Conservation (phyloP, 1,284 basidiomycete species). For the Apiotrichum gamsii region DNA sequence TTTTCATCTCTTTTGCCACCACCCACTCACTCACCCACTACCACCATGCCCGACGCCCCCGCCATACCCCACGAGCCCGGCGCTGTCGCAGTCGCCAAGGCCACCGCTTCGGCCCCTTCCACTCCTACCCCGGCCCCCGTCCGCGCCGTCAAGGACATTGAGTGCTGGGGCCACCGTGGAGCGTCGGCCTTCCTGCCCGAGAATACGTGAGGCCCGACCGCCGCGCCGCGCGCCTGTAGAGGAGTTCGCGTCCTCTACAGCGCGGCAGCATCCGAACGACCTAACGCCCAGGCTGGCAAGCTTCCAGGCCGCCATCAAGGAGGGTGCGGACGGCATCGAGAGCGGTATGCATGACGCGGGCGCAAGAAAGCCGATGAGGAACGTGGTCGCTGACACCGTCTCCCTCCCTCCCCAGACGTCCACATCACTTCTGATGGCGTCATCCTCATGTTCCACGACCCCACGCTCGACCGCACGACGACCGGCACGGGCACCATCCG, state of each 20-base stretch:
- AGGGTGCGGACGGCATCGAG: conserved; percentile 91
- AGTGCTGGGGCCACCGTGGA: conserved; percentile 92
- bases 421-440: conserved; percentile 87
- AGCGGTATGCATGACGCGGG: conserved; percentile 48
- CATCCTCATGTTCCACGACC: conserved; percentile 95
- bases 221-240: too few species aligned
- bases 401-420: conserved; percentile 61
- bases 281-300: conserved; percentile 63
- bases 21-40: too few species aligned
- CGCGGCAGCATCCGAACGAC: not conserved
- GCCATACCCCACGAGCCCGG: too few species aligned
- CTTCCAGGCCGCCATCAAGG: conserved; percentile 84
- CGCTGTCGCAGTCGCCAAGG: too few species aligned
- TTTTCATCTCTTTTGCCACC: too few species aligned
- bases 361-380: too few species aligned
- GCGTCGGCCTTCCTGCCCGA: conserved; percentile 56
- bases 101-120: too few species aligned
- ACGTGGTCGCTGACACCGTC: not conserved
- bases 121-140: conserved; percentile 1
- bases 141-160: conserved; percentile 46
- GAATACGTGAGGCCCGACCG: conserved; percentile 37
- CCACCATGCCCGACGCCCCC: too few species aligned
- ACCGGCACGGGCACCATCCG: conserved; percentile 53
- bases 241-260: not conserved
- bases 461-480: conserved; percentile 57